A percentile compares a stretch with the other conserved stretches of the same genome.
Evolutionary conservation across 257 asterid species (phyloP).

Genomic region (Fraxinus anomala): DNA sequence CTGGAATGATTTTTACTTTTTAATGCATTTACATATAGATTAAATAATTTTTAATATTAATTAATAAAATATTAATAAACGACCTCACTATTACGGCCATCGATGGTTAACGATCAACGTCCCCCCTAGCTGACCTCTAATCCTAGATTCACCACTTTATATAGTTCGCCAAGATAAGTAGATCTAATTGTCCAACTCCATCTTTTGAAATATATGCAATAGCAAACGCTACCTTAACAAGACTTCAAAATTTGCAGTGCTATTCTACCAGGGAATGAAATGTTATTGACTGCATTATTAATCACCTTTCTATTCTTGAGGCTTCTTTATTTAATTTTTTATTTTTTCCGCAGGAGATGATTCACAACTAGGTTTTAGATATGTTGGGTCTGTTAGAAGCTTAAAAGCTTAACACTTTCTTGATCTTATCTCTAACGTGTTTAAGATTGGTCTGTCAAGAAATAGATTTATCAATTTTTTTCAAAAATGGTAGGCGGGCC

Average conservation of each 20-base stretch:
- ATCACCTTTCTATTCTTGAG: conserved; percentile 12
- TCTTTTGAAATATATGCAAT: conserved; percentile 73
- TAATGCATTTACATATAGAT: no score
- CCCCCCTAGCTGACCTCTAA: no score
- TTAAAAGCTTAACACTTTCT: conserved; percentile 20
- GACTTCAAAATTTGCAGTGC: conserved; percentile 17
- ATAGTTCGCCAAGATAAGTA: conserved; percentile 90
- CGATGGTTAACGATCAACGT: no score
- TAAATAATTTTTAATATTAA: no score
- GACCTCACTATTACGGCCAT: no score
- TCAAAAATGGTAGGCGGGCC: not conserved
- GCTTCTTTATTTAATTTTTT: not conserved
- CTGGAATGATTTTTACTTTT: no score
- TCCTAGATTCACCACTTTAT: no score
- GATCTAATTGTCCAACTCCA: conserved; percentile 78
- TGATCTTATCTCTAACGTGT: not conserved
- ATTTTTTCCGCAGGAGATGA: conserved; percentile 12
- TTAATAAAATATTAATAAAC: no score
- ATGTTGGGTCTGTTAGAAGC: conserved; percentile 12
- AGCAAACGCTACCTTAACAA: conserved; percentile 16
- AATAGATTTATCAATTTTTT: conserved; percentile 9
- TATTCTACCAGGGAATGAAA: conserved; percentile 16
- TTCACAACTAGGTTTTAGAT: conserved; percentile 13
- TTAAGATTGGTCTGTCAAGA: not conserved
- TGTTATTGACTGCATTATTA: not conserved